phyloP scores from a whole-genome alignment of 108 stramenopile genomes.

The Cyclotella sp. region DNA sequence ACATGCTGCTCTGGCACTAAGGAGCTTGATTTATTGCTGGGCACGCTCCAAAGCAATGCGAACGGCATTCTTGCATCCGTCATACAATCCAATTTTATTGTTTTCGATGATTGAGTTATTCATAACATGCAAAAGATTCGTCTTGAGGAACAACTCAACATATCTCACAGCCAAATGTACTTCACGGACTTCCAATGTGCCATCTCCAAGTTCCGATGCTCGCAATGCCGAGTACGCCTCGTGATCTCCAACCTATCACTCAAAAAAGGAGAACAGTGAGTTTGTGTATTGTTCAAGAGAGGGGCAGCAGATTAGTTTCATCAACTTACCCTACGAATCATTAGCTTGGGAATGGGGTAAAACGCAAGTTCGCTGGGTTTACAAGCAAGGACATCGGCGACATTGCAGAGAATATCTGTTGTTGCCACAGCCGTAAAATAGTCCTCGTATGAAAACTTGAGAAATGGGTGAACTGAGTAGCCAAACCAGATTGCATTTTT shows the following conservation, averaged over 20 bases:
- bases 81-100: conserved; percentile 81
- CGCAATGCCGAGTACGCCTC: conserved; percentile 90
- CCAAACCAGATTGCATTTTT: not conserved
- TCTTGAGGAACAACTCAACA: conserved; percentile 72
- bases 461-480: conserved; percentile 1
- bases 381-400: conserved; percentile 88
- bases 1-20: too few relatives aligned
- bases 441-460: conserved; percentile 83
- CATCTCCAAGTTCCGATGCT: conserved; percentile 88
- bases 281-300: not conserved
- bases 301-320: not conserved
- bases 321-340: conserved; percentile 91
- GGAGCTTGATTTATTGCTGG: not conserved
- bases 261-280: not conserved
- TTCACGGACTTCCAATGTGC: conserved; percentile 86
- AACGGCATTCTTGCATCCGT: conserved; percentile 87
- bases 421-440: conserved; percentile 94
- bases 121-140: conserved; percentile 75
- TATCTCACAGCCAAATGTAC: conserved; percentile 70
- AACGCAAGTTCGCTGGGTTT: conserved; percentile 93
- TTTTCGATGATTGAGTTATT: conserved; percentile 77
- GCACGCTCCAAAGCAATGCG: conserved; percentile 60
- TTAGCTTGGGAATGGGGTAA: conserved; percentile 90
- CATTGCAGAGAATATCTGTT: conserved; percentile 88
- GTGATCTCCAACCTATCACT: conserved; percentile 59